A percentile compares a stretch with the other conserved stretches of the same genome.
Conservation (phyloP, 2,329 filamentous ascomycete species). For the Erysiphe pulchra region DNA sequence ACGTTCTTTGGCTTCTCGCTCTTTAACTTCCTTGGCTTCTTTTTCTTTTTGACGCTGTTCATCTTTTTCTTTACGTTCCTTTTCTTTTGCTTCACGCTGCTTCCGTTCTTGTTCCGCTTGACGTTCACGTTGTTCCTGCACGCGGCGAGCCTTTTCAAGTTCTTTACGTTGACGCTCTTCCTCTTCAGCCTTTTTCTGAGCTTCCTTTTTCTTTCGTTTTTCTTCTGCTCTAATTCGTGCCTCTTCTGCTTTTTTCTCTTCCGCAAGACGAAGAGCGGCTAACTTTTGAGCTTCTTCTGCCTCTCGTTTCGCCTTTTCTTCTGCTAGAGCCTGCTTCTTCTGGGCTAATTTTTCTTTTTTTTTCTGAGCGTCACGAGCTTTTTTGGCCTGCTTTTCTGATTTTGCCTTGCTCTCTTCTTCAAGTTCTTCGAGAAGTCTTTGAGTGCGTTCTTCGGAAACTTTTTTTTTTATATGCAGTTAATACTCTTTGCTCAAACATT, state of each 20-base stretch:
- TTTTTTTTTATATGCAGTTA: constrained; percentile 94
- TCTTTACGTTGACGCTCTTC: constrained; percentile 71
- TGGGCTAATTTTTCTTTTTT: constrained; percentile 81
- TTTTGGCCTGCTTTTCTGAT: constrained; percentile 68
- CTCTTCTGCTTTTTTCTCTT: constrained; percentile 59
- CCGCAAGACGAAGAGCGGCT: constrained; percentile 45
- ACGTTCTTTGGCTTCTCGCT: constrained; percentile 27
- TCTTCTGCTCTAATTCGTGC: constrained; percentile 64
- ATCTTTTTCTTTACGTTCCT: constrained; percentile 63
- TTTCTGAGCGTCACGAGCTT: constrained; percentile 79
- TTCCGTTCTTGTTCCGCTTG: constrained; percentile 73
- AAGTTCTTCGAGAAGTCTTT: constrained; percentile 73
- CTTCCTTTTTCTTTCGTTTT: constrained; percentile 73
- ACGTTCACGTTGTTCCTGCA: constrained; percentile 64
- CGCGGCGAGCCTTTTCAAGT: constrained; percentile 51
- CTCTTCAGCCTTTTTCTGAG: constrained; percentile 70
- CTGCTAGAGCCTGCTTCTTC: constrained; percentile 71
- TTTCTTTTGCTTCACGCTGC: constrained; percentile 51
- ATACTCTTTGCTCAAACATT: constrained; percentile 95
- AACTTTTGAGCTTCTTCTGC: constrained; percentile 79
- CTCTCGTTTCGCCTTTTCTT: constrained; percentile 69
- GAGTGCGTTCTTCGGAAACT: constrained; percentile 75
- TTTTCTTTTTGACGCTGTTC: constrained; percentile 60
- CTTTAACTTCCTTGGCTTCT: constrained; percentile 44
- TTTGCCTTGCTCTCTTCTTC: constrained; percentile 60